Evolutionary conservation across 2,329 filamentous ascomycete genomes (phyloP), one percentile per base, ranked within the genome.

Genomic region (Epichloe sibirici): DNA sequence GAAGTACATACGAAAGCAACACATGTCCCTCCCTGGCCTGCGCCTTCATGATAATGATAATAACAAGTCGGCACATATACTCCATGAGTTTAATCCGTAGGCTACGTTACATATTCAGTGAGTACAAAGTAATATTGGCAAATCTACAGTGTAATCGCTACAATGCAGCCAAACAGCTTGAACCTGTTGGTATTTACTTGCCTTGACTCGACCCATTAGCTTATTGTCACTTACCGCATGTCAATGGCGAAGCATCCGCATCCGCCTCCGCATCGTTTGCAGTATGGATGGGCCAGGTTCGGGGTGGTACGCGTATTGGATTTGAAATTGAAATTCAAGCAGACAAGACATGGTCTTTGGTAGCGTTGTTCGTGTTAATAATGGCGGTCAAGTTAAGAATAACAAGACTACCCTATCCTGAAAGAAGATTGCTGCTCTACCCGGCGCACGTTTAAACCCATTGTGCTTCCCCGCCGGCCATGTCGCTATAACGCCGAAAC

Each of bases 401-500:
- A 44, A 52, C 44, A 25, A 54, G n/a, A 47, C 48, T 52, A 45
- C 49, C 52, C 47, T 57, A 53, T 57, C 54, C 56, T 54, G 17
- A 49, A 48, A 31, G 38, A 21, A n/a, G 49, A 48, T 37, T 50
- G 46, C 51, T 44, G n/a, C n/a, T n/a, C 35, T 21, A 25, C 15
- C 45, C 45, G 25, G 45, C 50, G 48, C 52, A 39, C 50, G 49
- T 38, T 31, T 31, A 31, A 39, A 34, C 5, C 49, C 12, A 15
- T 12, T 38, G 40, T 38, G 46, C 37, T 49, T 44, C 15, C 31
- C 48, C 37, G 40, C 51, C 48, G 40, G 38, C 43, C 50, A 47
- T 48, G 37, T 50, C 53, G 51, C 56, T 53, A 48, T 28, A 58
- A 60, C 57, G 57, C 57, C 58, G 21, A 48, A 48, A 40, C 53